Evolutionary conservation across 2,329 filamentous ascomycete species (phyloP), one percentile per base, ranked within the genome.

Genomic region (Nemania bipapillata): DNA sequence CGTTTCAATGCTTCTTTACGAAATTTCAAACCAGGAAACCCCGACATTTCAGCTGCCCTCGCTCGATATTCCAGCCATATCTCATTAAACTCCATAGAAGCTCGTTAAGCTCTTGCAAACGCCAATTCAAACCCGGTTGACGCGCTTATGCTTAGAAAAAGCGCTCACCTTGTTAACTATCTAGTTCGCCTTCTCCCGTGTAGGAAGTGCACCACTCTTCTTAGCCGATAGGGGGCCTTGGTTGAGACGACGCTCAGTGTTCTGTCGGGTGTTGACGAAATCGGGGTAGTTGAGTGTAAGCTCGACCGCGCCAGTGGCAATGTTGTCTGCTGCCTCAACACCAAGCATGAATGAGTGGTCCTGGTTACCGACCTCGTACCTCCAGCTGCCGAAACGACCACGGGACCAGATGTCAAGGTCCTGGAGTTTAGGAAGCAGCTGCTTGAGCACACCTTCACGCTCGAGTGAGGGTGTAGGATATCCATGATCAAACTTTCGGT

Each of bases 311-410:
- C 94, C 94, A 81, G 91, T 94, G 82, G 94, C 89, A 78, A 97
- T 93, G 84, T 93, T 89, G 84, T 97, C 94, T 45, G 90, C 94
- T 56, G 94, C 94, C 84, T 97, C 94, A 22, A 97, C 94, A 79
- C 94, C 94, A 71, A 97, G 86, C 94, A 97, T 97, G 83, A 97
- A 97, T 28, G 92, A 95, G 87, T 97, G 94, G 83, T 97, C 94
- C 87, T 97, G 94, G 88, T 97, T 97, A 79, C 93, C 94, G 74
- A 89, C 83, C 84, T 99, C 96, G 85, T 99, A 99, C 79, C 93
- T 89, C 96, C 96, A 99, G 86, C 91, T 95, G 77, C 96, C 96
- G 83, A 99, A 99, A 72, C 96, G 94, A 76, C 96, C 96, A 82
- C 96, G 93, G 53, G 94, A 97, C 86, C 91, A 92, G 83, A 99